A percentile compares a stretch with the other conserved stretches of the same genome.
phyloP scores from a whole-genome alignment of 2,329 filamentous ascomycete species.

The Ciborinia camelliae region DNA sequence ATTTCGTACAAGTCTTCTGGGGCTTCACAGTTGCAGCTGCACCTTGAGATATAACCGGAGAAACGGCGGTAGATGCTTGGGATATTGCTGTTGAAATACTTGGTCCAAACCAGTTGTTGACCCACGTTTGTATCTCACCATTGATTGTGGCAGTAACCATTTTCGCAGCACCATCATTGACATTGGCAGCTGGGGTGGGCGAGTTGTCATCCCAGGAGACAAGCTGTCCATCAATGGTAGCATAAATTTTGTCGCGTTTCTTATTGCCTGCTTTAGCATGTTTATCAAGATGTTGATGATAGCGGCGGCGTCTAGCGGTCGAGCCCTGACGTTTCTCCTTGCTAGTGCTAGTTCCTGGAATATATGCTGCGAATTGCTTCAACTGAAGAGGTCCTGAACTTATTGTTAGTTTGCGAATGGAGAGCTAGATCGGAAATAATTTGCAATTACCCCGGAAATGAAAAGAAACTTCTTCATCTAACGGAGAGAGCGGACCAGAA shows the following conservation, averaged over 20 bases:
- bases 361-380: constrained; percentile 67
- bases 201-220: constrained; percentile 29
- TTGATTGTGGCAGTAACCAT: constrained; percentile 13
- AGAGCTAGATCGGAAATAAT: neutral
- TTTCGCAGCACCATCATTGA: neutral
- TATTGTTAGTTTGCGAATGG: neutral
- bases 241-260: constrained; percentile 41
- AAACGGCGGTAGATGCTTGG: neutral
- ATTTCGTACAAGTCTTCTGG: neutral
- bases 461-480: constrained; percentile 62
- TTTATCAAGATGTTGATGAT: constrained; percentile 37
- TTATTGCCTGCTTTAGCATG: constrained; percentile 28
- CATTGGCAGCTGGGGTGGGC: constrained; percentile 17
- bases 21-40: neutral
- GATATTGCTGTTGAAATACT: neutral
- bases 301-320: constrained; percentile 29
- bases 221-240: constrained; percentile 30
- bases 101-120: constrained; percentile 16
- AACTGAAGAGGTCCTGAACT: constrained; percentile 59
- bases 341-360: constrained; percentile 41
- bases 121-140: constrained; percentile 15
- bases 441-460: constrained; percentile 15
- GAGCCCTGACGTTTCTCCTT: constrained; percentile 39
- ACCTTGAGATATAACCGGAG: neutral
- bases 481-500: constrained; percentile 60